Percentiles rank a stretch among this genome's conserved stretches.
These are phyloP conservation scores for Forsythia viridissima DNA, from an alignment of 257 asterid genomes.

Conservation along the genomic window DNA sequence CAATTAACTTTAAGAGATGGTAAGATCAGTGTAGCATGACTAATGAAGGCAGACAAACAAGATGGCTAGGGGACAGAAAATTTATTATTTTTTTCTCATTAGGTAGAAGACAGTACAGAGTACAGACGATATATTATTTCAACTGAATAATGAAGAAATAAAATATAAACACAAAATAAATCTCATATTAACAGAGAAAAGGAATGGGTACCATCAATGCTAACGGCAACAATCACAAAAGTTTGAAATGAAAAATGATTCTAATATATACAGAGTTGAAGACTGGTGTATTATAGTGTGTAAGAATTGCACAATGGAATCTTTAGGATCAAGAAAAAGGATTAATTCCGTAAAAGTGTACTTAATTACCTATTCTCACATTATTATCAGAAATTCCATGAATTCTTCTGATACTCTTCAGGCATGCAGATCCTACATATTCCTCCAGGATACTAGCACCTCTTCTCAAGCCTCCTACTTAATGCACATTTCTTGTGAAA, in stretches of 20 bases:
- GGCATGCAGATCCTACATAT: neutral
- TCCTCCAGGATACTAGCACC: neutral
- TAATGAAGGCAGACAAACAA: neutral
- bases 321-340: neutral
- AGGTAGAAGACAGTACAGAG: neutral
- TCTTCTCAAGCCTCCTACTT: neutral
- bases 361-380: neutral
- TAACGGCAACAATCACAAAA: slow-evolving; percentile 7
- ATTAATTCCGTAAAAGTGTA: neutral
- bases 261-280: neutral
- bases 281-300: slow-evolving; percentile 7
- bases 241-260: neutral
- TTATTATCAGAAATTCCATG: neutral
- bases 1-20: neutral
- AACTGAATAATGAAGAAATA: neutral
- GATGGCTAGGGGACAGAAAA: neutral
- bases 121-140: neutral
- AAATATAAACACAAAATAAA: neutral
- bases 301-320: slow-evolving; percentile 4
- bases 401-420: neutral
- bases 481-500: slow-evolving; percentile 5
- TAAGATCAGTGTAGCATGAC: neutral
- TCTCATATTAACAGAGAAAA: neutral
- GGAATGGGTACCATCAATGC: neutral
- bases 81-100: neutral